Evolutionary conservation across 495 filamentous ascomycete genomes (phyloP).

Genomic region (Mycothermus thermophilus): DNA sequence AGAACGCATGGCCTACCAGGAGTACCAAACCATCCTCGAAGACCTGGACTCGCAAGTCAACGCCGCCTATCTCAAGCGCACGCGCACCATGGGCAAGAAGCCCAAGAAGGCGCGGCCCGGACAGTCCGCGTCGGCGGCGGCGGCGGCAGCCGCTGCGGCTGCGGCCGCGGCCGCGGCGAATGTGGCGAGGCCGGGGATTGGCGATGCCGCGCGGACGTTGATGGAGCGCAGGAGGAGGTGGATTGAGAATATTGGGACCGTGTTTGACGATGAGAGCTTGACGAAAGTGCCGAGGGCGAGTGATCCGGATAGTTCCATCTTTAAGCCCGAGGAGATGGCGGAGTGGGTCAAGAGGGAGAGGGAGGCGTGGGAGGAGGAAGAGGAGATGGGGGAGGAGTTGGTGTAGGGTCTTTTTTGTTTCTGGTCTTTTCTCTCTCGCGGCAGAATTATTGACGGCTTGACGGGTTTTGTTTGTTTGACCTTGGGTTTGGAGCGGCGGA

Average conservation of each 20-base stretch:
- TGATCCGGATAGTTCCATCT: constrained; percentile 42
- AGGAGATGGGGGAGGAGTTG: constrained; percentile 31
- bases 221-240: constrained; percentile 83
- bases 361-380: constrained; percentile 61
- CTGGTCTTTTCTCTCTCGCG: not conserved
- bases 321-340: constrained; percentile 40
- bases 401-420: not conserved
- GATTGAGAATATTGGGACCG: constrained; percentile 73
- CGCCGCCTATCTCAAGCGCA: constrained; percentile 87
- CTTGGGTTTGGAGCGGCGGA: too few species aligned
- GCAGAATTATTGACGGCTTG: too few species aligned
- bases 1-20: constrained; percentile 85
- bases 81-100: constrained; percentile 84
- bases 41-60: constrained; percentile 94
- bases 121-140: constrained; percentile 49
- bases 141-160: constrained; percentile 35
- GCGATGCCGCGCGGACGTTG: constrained; percentile 72
- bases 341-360: constrained; percentile 51
- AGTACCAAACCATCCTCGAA: constrained; percentile 92
- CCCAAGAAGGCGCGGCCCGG: constrained; percentile 76
- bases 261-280: constrained; percentile 59
- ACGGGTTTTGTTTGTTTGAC: not conserved
- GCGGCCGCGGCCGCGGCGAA: constrained; percentile 36
- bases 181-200: constrained; percentile 67
- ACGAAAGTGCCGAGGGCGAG: constrained; percentile 32